Base-by-base conservation (phyloP, 208 protist species). In the Leishmania amazonensis region DNA sequence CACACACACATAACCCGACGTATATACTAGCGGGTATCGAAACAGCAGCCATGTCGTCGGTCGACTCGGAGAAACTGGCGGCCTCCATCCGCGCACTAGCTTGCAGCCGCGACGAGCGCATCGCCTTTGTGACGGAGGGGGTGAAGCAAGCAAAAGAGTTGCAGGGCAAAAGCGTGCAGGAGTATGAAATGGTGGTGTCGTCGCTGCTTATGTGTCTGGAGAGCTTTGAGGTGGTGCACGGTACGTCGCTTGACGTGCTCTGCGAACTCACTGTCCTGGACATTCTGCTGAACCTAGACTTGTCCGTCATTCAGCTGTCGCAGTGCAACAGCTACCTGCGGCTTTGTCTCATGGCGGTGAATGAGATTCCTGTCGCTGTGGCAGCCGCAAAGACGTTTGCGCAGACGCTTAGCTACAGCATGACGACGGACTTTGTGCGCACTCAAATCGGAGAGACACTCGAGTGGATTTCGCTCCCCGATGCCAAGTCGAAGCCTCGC, bases 321-420 rank as follows among this genome's bases (percentile, higher is more conserved):
- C 92, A 95, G 81, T 97, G 91, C 79, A 96, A 93, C 81, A 95
- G 90, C 83, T 97, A 96, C 80, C 74, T 96, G 57, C 86, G 86
- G 1, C 86, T 97, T 19, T 97, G 94, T 67, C 83, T 97, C 7
- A 76, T 80, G 57, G 84, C 75, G 24, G 90, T 93, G n/a, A 87
- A 80, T 24, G 89, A 91, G 71, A 75, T 85, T 15, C 76, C 82
- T 0, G 76, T 93, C 15, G 92, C 92, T 51, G 81, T 87, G 0
- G 89, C 85, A 31, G 94, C 90, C 3, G 83, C 91, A 1, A 87
- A 89, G 78, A 91, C 89, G 62, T 96, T 97, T 77, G 83, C 87
- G 6, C 85, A 91, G 76, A 90, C 89, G 15, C 76, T 97, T 21
- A 84, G 83, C 24, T 91, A 87, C 68, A 89, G 83, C 76, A 94